Conservation (phyloP, 2,329 filamentous ascomycete genomes). For the Diplodia sapinea region DNA sequence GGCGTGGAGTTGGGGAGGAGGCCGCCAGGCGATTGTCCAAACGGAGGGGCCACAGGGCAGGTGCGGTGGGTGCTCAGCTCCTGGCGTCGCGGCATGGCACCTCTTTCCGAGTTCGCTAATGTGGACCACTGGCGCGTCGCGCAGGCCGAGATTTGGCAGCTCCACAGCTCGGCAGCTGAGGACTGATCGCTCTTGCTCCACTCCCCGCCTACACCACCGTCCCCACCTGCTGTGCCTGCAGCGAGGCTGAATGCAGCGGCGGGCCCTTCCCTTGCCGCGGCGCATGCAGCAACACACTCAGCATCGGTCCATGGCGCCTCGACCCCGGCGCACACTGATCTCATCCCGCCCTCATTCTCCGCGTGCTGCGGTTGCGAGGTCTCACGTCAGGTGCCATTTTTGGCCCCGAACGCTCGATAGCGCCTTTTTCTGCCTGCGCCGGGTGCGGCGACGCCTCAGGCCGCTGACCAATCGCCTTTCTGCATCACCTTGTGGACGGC, state of each 20-base stretch:
- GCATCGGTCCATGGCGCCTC: conserved; percentile 2
- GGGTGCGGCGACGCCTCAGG: conserved; percentile 16
- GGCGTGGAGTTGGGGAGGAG: neutral
- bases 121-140: conserved; percentile 13
- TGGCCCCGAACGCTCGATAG: conserved; percentile 16
- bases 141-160: neutral
- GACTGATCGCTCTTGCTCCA: neutral
- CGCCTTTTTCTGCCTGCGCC: conserved; percentile 5
- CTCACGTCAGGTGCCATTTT: conserved; percentile 20
- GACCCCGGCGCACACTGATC: neutral
- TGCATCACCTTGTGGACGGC: neutral
- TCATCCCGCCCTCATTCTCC: neutral
- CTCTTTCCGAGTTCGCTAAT: neutral
- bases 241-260: conserved; percentile 9
- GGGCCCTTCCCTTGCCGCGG: conserved; percentile 1
- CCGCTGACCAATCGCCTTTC: neutral
- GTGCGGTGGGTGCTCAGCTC: neutral
- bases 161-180: neutral
- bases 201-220: neutral
- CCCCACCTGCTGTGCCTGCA: neutral
- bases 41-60: neutral
- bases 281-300: neutral
- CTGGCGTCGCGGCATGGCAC: conserved; percentile 3
- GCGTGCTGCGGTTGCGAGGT: conserved; percentile 11
- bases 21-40: neutral